Evolutionary conservation across 129 eudicot genomes (phyloP).

Genomic region (Rutidosis leptorrhynchoides): DNA sequence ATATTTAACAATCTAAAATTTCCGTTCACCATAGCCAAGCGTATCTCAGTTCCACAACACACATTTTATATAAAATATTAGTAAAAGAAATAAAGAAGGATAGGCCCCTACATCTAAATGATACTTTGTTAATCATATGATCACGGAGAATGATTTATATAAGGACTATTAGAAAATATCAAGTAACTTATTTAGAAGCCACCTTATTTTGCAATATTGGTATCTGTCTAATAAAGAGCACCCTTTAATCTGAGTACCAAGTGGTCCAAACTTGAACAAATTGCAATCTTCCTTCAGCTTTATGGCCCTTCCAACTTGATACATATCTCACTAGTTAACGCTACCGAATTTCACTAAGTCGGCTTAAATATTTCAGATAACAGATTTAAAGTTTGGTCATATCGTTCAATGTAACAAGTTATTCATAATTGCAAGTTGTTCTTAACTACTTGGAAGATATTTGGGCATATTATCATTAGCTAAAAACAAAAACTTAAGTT

Average conservation of each 20-base stretch:
- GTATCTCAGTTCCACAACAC: neutral
- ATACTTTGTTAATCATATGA: neutral
- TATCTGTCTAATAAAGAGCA: neutral
- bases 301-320: neutral
- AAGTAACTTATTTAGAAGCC: neutral
- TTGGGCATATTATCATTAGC: neutral
- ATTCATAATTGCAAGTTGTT: constrained; percentile 14
- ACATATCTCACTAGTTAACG: neutral
- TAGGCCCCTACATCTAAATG: neutral
- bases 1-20: neutral
- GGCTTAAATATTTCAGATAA: neutral
- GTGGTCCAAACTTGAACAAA: neutral
- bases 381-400: neutral
- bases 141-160: neutral
- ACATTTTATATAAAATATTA: no score
- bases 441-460: constrained; percentile 15
- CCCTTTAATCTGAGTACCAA: neutral
- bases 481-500: neutral
- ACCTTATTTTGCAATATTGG: neutral
- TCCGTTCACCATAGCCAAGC: neutral
- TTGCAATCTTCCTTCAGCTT: neutral
- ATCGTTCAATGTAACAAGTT: neutral
- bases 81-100: neutral
- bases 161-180: neutral
- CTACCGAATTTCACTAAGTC: neutral